Conservation (phyloP, 331 rosid genomes). For the Malus hybrid region DNA sequence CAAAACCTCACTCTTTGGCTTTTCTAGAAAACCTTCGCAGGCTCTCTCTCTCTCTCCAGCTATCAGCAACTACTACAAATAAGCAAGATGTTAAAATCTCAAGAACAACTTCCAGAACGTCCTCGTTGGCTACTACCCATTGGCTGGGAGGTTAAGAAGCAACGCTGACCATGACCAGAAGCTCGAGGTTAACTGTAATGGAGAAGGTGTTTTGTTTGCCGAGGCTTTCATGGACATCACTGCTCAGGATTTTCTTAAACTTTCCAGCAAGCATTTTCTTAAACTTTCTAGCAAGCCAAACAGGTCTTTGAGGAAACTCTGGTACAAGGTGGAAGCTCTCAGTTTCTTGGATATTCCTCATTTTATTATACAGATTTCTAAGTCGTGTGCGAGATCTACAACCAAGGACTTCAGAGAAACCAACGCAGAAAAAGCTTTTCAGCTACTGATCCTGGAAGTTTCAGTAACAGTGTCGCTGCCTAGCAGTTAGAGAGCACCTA, state of each 20-base stretch:
- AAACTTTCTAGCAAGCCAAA: conserved; percentile 51
- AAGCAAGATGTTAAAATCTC: conserved; percentile 32
- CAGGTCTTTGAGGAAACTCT: conserved; percentile 65
- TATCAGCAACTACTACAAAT: not conserved
- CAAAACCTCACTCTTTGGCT: too few relatives aligned
- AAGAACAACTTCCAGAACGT: conserved; percentile 75
- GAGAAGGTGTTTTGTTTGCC: conserved; percentile 65
- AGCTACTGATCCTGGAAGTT: too few relatives aligned
- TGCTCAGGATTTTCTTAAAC: conserved; percentile 39
- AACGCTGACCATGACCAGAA: conserved; percentile 40
- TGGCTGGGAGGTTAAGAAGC: conserved; percentile 62
- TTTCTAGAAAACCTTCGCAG: too few relatives aligned
- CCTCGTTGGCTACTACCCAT: conserved; percentile 72
- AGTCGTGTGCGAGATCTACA: too few relatives aligned
- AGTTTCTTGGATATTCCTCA: conserved; percentile 80
- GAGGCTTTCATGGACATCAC: conserved; percentile 74
- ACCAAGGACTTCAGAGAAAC: too few relatives aligned
- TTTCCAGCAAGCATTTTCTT: too few relatives aligned
- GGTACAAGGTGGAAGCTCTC: conserved; percentile 44
- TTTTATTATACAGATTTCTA: conserved; percentile 75
- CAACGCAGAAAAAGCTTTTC: too few relatives aligned
- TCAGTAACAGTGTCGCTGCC: too few relatives aligned
- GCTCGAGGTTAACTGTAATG: conserved; percentile 76
- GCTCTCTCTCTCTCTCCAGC: not conserved
- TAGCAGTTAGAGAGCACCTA: conserved; percentile 35